Conservation (phyloP, 2,329 filamentous ascomycete species). For the Lasiodiplodia sp. region DNA sequence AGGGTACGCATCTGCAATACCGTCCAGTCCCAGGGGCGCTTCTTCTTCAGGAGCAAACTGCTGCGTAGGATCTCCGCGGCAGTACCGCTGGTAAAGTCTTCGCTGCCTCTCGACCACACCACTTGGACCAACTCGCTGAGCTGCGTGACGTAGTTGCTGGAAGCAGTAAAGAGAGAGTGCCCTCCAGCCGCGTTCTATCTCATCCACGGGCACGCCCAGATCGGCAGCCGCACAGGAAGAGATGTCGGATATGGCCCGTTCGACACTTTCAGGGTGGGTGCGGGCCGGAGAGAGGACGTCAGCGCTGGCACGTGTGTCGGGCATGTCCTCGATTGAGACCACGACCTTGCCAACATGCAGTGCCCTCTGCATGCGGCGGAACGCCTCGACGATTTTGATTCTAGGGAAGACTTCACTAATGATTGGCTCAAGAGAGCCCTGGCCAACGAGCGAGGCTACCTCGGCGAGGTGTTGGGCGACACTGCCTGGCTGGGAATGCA, state of each 20-base stretch:
- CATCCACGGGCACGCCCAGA: neutral
- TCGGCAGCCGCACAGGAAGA: neutral
- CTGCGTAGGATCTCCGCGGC: neutral
- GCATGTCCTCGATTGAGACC: conserved; percentile 25
- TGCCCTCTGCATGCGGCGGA: conserved; percentile 32
- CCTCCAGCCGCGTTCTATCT: neutral
- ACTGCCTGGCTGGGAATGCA: neutral
- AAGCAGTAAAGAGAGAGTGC: neutral
- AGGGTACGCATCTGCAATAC: neutral
- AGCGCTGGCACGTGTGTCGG: neutral
- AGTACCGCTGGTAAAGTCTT: neutral
- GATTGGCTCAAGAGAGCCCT: conserved; percentile 7
- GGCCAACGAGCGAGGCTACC: neutral
- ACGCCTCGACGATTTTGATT: conserved; percentile 31
- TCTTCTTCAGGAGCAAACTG: neutral
- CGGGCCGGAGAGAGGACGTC: neutral
- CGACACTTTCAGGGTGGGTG: neutral
- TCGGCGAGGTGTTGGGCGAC: neutral
- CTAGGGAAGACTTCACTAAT: conserved; percentile 30
- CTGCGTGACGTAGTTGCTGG: neutral
- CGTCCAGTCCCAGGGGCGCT: neutral
- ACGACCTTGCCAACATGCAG: conserved; percentile 32
- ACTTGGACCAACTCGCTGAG: neutral
- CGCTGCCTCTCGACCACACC: neutral
- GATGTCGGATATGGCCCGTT: neutral